These are phyloP conservation scores for Fonsecaea monophora DNA, from an alignment of 2,329 filamentous ascomycete genomes.

Conservation along the genomic window DNA sequence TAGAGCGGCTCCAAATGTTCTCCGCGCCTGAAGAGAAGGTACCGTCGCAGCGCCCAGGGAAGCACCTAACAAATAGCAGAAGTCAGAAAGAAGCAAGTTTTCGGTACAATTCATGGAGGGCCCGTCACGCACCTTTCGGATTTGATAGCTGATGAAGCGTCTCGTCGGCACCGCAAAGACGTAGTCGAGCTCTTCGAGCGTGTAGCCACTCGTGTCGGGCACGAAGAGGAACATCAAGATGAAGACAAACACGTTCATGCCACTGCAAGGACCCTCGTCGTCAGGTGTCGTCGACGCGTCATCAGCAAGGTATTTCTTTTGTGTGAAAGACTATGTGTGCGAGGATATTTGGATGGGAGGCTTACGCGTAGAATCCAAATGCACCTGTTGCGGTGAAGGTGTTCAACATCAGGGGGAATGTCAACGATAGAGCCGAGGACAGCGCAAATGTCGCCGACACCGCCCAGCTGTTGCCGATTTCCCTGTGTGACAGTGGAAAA, in stretches of 20 bases:
- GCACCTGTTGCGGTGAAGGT: slow-evolving; percentile 37
- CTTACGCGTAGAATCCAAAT: slow-evolving; percentile 53
- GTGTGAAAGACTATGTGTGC: background rate
- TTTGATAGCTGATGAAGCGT: slow-evolving; percentile 11
- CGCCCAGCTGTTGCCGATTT: slow-evolving; percentile 53
- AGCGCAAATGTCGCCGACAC: slow-evolving; percentile 58
- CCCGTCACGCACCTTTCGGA: slow-evolving; percentile 1
- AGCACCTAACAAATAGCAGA: slow-evolving; percentile 29
- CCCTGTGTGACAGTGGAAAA: slow-evolving; percentile 59
- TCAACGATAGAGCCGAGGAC: slow-evolving; percentile 55
- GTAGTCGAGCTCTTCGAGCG: slow-evolving; percentile 63
- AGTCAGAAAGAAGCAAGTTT: background rate
- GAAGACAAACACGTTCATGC: slow-evolving; percentile 56
- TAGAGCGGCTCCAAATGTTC: slow-evolving; percentile 5
- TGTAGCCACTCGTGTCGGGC: slow-evolving; percentile 51
- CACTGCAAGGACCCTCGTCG: slow-evolving; percentile 34
- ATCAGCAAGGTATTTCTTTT: too few species aligned
- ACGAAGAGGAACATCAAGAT: slow-evolving; percentile 52
- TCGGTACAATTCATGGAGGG: background rate
- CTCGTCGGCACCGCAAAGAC: slow-evolving; percentile 44
- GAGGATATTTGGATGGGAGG: slow-evolving; percentile 8
- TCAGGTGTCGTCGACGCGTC: background rate
- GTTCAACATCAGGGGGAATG: slow-evolving; percentile 42
- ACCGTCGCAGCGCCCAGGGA: slow-evolving; percentile 10
- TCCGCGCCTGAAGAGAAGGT: slow-evolving; percentile 3